These are phyloP conservation scores for Daldinia loculata DNA, from an alignment of 495 filamentous ascomycete species.

Conservation along the genomic window DNA sequence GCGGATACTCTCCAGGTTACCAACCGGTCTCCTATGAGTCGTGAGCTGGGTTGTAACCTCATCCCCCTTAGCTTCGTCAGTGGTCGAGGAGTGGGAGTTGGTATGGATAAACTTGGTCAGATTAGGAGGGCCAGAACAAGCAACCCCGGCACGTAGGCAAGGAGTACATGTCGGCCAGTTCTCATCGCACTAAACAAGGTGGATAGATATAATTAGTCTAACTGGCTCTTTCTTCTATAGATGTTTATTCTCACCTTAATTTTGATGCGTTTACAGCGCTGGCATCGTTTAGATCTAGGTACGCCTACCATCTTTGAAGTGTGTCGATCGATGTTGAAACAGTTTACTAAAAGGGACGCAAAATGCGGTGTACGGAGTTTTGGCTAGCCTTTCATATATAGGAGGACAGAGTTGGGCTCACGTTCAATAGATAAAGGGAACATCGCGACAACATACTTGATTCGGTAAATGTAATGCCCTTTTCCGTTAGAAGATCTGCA, in stretches of 20 bases:
- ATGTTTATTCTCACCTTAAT: constrained; percentile 19
- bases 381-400: constrained; percentile 6
- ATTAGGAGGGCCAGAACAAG: constrained; percentile 24
- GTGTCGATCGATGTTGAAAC: constrained; percentile 10
- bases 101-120: constrained; percentile 32
- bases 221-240: not conserved
- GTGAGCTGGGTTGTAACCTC: not conserved
- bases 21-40: not conserved
- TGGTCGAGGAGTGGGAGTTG: not conserved
- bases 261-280: constrained; percentile 36
- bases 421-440: not conserved
- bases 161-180: constrained; percentile 37
- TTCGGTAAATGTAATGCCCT: not conserved
- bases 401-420: not conserved
- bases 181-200: constrained; percentile 27
- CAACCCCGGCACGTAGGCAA: constrained; percentile 20
- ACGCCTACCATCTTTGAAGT: constrained; percentile 30
- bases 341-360: constrained; percentile 15
- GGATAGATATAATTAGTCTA: not conserved
- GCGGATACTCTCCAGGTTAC: constrained; percentile 21
- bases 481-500: not conserved
- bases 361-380: constrained; percentile 5
- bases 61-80: not conserved
- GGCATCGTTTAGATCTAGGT: constrained; percentile 26
- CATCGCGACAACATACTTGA: constrained; percentile 18